These are phyloP conservation scores for Pholiota microspora DNA, from an alignment of 768 basidiomycete species.

Conservation along the genomic window DNA sequence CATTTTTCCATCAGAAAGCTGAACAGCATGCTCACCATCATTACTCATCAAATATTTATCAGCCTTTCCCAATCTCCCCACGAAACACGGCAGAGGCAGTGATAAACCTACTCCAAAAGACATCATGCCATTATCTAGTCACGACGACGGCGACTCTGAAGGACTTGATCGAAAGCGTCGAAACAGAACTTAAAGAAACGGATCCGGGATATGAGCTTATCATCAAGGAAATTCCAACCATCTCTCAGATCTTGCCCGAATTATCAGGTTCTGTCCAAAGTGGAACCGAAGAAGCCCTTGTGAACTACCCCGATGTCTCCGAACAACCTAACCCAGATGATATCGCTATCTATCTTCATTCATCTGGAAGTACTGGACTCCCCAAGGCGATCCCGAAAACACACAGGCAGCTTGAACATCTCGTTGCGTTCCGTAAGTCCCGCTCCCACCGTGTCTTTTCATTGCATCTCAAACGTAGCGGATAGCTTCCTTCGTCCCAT, in stretches of 20 bases:
- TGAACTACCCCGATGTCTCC: slow-evolving; percentile 19
- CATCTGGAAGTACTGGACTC: slow-evolving; percentile 48
- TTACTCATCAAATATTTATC: not conserved
- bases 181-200: slow-evolving; percentile 14
- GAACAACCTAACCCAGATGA: slow-evolving; percentile 16
- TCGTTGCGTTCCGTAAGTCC: slow-evolving; percentile 32
- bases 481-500: not conserved
- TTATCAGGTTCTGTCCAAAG: slow-evolving; percentile 14
- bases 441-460: not conserved
- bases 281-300: slow-evolving; percentile 20
- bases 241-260: slow-evolving; percentile 35
- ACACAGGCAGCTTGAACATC: slow-evolving; percentile 26
- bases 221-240: slow-evolving; percentile 30
- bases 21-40: not conserved
- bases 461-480: not conserved
- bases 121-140: slow-evolving; percentile 17
- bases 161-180: slow-evolving; percentile 27
- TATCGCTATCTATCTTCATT: slow-evolving; percentile 39
- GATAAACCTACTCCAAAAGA: slow-evolving; percentile 10
- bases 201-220: slow-evolving; percentile 21
- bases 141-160: slow-evolving; percentile 26
- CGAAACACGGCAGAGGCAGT: slow-evolving; percentile 13
- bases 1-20: not conserved
- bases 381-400: slow-evolving; percentile 41
- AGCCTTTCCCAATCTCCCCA: slow-evolving; percentile 15